phyloP scores from a whole-genome alignment of 768 basidiomycete genomes.

The Dendrothele bispora region DNA sequence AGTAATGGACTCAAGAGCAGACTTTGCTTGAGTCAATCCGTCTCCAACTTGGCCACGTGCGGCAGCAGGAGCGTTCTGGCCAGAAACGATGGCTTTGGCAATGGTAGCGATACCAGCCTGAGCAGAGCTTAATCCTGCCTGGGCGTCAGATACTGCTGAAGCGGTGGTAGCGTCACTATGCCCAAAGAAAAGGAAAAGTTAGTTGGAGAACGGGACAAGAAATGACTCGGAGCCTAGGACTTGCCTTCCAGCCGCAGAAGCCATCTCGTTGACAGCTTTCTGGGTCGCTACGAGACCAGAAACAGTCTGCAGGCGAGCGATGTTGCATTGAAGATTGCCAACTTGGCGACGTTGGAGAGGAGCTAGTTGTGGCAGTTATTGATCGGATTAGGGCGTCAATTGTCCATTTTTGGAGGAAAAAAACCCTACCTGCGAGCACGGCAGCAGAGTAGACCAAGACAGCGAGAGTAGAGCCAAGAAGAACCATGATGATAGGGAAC shows the following conservation, averaged over 20 bases:
- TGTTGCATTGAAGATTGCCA: constrained; percentile 30
- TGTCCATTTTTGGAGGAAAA: too few species aligned
- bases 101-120: constrained; percentile 14
- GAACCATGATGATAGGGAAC: too few species aligned
- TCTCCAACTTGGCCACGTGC: constrained; percentile 12
- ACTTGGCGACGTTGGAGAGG: constrained; percentile 30
- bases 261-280: constrained; percentile 17
- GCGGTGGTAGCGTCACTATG: constrained; percentile 14
- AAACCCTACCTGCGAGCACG: too few species aligned
- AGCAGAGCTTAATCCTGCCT: constrained; percentile 10
- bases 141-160: constrained; percentile 11
- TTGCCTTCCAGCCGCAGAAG: constrained; percentile 8
- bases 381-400: too few species aligned
- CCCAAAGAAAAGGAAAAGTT: too few species aligned
- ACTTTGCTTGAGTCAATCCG: constrained; percentile 12
- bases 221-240: too few species aligned
- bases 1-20: constrained; percentile 14
- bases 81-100: constrained; percentile 15
- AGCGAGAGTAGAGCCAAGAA: too few species aligned
- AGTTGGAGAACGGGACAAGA: too few species aligned
- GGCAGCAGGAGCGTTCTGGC: constrained; percentile 11
- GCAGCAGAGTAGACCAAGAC: too few species aligned
- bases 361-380: too few species aligned
- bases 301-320: constrained; percentile 29
- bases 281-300: constrained; percentile 18